phyloP scores from a whole-genome alignment of 2,329 filamentous ascomycete species.

The Cordyceps fumosorosea region DNA sequence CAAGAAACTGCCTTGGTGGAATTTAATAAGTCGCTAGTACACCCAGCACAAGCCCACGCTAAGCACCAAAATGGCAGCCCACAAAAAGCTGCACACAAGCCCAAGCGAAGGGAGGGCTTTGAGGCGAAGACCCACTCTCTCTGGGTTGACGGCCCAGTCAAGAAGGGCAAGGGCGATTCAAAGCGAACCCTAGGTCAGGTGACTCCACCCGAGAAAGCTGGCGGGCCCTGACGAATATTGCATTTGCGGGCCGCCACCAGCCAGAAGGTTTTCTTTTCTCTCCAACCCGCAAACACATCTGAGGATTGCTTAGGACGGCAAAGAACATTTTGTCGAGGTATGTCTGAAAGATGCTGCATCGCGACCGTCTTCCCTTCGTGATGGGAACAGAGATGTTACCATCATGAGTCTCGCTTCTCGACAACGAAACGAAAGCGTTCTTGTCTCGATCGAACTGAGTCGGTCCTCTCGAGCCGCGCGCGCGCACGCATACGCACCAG shows the following conservation, averaged over 20 bases:
- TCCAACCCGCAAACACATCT: conserved; percentile 40
- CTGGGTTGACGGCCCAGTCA: neutral
- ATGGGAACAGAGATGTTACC: conserved; percentile 21
- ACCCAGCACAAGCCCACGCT: neutral
- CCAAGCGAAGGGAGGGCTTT: conserved; percentile 3
- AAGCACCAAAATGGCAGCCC: neutral
- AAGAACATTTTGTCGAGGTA: conserved; percentile 56
- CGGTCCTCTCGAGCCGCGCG: conserved; percentile 1
- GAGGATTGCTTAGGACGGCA: conserved; percentile 59
- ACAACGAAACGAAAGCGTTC: neutral
- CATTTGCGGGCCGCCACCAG: conserved; percentile 22
- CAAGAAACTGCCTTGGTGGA: conserved; percentile 9
- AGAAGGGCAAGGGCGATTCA: conserved; percentile 17
- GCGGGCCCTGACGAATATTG: conserved; percentile 15
- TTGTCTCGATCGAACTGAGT: conserved; percentile 11
- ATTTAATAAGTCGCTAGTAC: conserved; percentile 15
- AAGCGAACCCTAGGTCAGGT: conserved; percentile 25
- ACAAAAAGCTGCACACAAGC: conserved; percentile 2
- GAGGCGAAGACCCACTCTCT: conserved; percentile 12
- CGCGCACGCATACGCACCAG: neutral
- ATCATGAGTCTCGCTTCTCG: conserved; percentile 7
- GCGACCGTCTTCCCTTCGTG: conserved; percentile 20
- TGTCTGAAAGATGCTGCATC: conserved; percentile 47
- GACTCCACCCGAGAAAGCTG: conserved; percentile 18
- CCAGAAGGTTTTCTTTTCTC: conserved; percentile 16